Conservation (phyloP, 371 early-diverging fungal genomes). For the Thermomucor indicae-seudaticae region DNA sequence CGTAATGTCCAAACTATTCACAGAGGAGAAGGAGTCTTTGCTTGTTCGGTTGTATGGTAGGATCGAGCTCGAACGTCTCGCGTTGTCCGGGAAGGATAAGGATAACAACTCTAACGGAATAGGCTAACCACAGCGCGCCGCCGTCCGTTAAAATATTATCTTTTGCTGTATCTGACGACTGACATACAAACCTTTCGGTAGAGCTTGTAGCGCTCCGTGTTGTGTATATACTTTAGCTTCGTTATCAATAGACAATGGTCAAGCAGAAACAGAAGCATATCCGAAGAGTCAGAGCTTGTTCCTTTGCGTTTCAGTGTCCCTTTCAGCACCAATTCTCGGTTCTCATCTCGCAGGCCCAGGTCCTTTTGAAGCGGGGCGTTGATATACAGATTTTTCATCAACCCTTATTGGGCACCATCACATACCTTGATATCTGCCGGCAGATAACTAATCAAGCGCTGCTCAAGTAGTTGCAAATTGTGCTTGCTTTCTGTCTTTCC, state of each 20-base stretch:
- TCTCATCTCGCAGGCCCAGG: constrained; percentile 46
- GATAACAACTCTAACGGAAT: constrained; percentile 73
- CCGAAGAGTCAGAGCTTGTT: constrained; percentile 60
- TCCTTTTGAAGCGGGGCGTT: constrained; percentile 40
- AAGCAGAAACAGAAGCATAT: constrained; percentile 74
- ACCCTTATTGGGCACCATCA: no score
- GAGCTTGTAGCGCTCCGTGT: constrained; percentile 33
- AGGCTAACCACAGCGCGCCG: constrained; percentile 70
- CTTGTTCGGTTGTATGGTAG: constrained; percentile 30
- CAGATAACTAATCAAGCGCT: constrained; percentile 1
- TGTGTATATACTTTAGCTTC: constrained; percentile 43
- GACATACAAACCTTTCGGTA: constrained; percentile 39
- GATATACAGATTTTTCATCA: no score
- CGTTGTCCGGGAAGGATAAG: constrained; percentile 58
- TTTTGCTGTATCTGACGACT: no score
- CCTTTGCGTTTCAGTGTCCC: constrained; percentile 73
- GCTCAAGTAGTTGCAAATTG: constrained; percentile 8
- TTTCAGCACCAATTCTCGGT: constrained; percentile 72
- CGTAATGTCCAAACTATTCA: constrained; percentile 8
- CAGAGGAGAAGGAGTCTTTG: constrained; percentile 9
- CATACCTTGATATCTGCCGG: constrained; percentile 21
- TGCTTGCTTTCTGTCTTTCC: constrained; percentile 75
- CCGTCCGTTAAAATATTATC: background rate
- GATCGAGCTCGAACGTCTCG: constrained; percentile 31
- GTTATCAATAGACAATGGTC: constrained; percentile 84